These are phyloP conservation scores for Puccinia novopanici DNA, from an alignment of 1,284 basidiomycete genomes.

Conservation along the genomic window DNA sequence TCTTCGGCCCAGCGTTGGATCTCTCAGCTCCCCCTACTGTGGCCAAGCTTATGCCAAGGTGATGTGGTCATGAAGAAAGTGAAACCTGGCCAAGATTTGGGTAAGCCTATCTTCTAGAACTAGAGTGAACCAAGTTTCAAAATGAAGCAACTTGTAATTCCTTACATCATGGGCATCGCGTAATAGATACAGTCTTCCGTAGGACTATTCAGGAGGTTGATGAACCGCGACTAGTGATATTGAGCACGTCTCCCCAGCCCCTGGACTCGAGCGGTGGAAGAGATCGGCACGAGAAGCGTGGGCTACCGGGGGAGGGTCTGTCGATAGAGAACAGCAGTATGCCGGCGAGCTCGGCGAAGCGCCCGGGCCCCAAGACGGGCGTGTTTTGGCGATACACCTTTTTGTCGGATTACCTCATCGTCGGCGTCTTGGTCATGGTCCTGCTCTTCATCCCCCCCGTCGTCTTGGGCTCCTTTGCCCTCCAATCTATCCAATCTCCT, in stretches of 20 bases:
- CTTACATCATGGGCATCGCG: not conserved
- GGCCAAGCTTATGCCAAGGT: conserved; percentile 15
- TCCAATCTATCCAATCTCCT: conserved; percentile 41
- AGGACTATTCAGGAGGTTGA: not conserved
- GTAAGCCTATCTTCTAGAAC: not conserved
- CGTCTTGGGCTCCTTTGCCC: conserved; percentile 30
- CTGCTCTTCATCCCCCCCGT: conserved; percentile 45
- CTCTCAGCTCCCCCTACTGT: conserved; percentile 8
- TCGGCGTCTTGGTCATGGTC: conserved; percentile 38
- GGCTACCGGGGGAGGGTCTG: not conserved
- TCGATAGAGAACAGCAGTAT: not conserved
- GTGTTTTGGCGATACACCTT: conserved; percentile 48
- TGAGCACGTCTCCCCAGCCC: not conserved
- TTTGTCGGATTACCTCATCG: conserved; percentile 42
- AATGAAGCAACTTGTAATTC: not conserved
- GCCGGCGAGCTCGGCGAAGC: not conserved
- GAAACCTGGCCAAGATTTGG: conserved; percentile 13
- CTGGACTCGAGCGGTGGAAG: not conserved
- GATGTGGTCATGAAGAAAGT: conserved; percentile 7
- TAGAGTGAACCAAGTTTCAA: not conserved
- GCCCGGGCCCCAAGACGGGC: conserved; percentile 20
- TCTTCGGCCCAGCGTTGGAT: not conserved
- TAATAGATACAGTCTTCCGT: conserved; percentile 27
- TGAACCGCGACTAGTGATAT: conserved; percentile 27
- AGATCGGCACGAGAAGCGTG: not conserved